Evolutionary conservation across 2,329 filamentous ascomycete species (phyloP).

Genomic region (Allantophomopsis lycopodina): DNA sequence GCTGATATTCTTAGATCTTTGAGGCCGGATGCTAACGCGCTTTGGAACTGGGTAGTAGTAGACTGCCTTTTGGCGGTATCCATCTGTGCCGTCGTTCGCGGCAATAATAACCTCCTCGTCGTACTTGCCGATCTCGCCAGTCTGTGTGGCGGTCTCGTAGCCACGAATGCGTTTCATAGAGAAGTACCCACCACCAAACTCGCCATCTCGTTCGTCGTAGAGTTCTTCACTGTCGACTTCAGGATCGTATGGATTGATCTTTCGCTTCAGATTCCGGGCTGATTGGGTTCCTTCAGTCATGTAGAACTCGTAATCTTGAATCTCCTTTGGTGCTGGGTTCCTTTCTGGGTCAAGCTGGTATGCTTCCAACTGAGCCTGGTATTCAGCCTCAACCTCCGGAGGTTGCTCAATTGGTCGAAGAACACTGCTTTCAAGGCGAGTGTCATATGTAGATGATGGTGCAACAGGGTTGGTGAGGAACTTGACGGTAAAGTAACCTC

Average conservation of each 20-base stretch:
- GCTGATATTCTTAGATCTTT: slow-evolving; percentile 49
- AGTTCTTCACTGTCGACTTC: slow-evolving; percentile 37
- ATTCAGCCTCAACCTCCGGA: slow-evolving; percentile 29
- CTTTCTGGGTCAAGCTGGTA: slow-evolving; percentile 41
- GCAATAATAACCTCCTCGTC: slow-evolving; percentile 48
- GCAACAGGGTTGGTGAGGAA: slow-evolving; percentile 52
- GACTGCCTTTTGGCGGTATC: slow-evolving; percentile 37
- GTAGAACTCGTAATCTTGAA: slow-evolving; percentile 56
- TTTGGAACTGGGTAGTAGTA: slow-evolving; percentile 60
- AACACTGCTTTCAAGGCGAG: slow-evolving; percentile 44
- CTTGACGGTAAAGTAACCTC: slow-evolving; percentile 57
- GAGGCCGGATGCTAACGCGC: slow-evolving; percentile 45
- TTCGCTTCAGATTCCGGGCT: slow-evolving; percentile 41
- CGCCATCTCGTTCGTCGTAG: slow-evolving; percentile 35
- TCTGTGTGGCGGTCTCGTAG: slow-evolving; percentile 49
- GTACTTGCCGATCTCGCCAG: slow-evolving; percentile 42
- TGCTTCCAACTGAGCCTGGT: slow-evolving; percentile 23
- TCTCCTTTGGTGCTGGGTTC: slow-evolving; percentile 39
- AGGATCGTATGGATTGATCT: slow-evolving; percentile 43
- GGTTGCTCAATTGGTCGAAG: slow-evolving; percentile 47
- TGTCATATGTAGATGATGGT: slow-evolving; percentile 37
- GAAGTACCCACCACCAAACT: slow-evolving; percentile 33
- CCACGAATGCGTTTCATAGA: slow-evolving; percentile 46
- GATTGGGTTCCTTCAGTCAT: slow-evolving; percentile 34
- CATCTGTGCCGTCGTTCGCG: slow-evolving; percentile 37